Base-by-base conservation (phyloP, 2,329 filamentous ascomycete genomes). In the Aspergillus niger region DNA sequence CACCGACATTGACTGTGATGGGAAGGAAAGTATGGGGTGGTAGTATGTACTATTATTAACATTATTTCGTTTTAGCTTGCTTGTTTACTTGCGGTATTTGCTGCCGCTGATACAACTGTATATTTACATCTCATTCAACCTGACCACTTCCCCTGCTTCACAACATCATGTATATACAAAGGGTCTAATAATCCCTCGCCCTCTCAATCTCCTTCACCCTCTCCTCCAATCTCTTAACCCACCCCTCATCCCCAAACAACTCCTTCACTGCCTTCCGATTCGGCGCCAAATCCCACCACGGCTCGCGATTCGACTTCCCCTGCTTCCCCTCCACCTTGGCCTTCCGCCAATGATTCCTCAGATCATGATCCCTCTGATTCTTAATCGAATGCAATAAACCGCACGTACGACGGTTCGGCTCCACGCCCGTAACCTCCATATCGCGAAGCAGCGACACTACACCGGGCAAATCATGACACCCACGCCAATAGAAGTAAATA, bases 391-490 rank as follows among this genome's bases (percentile, higher is more conserved):
- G 62, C 38, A 80, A 60, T 4, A 79, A 61, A 0, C 61, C 57
- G 13, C 70, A 64, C 5, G 78, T 80, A 24, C 71, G 69, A 5
- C 60, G 39, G 57, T 77, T 71, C 7, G 75, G 71, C 41, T 76
- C 72, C 50, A 80, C 67, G 4, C 78, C 79, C 5, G 70, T 73
- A n/a, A 74, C 66, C 52, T 79, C 72, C 79, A 82, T 82, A 50
- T 82, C 79, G 24, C 67, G 66, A 8, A 81, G 66, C 8, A 80
- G 68, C 1, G 70, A 66, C 3, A 78, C 67, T 30, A 82, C 73
- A 15, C 70, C 73, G 5, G 73, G 71, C 2, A 82, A 66, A 48
- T 80, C 76, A 6, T 73, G 74, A 54, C 76, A 76, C 5, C 74
- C 73, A 41, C 70, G 67, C 79, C 80, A 81, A 59, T 75, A 70